Conservation (phyloP, 768 basidiomycete genomes). For the Agaricus subrufescens region DNA sequence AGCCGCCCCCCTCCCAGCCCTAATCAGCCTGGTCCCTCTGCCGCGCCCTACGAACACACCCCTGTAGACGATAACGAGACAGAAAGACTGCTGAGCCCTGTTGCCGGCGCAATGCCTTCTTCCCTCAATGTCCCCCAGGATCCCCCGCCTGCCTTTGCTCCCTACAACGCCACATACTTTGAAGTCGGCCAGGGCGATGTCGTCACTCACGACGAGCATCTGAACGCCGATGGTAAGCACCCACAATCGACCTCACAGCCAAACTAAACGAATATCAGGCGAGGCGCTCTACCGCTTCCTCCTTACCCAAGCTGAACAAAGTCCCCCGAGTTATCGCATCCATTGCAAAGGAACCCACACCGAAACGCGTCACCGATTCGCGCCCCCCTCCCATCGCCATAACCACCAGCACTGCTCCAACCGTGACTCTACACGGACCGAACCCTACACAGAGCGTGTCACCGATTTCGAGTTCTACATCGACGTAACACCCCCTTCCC, state of each 20-base stretch:
- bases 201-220: constrained; percentile 65
- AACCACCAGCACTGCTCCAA: constrained; percentile 9
- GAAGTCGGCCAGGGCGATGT: constrained; percentile 42
- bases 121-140: constrained; percentile 23
- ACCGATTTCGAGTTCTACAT: constrained; percentile 70
- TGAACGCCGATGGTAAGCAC: constrained; percentile 55
- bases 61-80: too few species aligned
- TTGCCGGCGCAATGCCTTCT: too few species aligned
- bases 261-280: constrained; percentile 13
- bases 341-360: constrained; percentile 51
- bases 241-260: background rate
- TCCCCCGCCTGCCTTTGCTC: constrained; percentile 59
- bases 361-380: constrained; percentile 47
- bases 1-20: too few species aligned
- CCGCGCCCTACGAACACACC: too few species aligned
- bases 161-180: constrained; percentile 61
- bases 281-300: constrained; percentile 75
- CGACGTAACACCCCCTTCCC: constrained; percentile 31
- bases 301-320: constrained; percentile 43
- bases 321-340: constrained; percentile 40
- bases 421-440: constrained; percentile 16
- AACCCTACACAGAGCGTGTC: constrained; percentile 54
- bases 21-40: too few species aligned
- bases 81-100: too few species aligned
- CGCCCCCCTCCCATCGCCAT: constrained; percentile 27